Percentiles rank a stretch among this genome's conserved stretches.
phyloP scores from a whole-genome alignment of 345 rosid species.

The Syzygium aqueum region DNA sequence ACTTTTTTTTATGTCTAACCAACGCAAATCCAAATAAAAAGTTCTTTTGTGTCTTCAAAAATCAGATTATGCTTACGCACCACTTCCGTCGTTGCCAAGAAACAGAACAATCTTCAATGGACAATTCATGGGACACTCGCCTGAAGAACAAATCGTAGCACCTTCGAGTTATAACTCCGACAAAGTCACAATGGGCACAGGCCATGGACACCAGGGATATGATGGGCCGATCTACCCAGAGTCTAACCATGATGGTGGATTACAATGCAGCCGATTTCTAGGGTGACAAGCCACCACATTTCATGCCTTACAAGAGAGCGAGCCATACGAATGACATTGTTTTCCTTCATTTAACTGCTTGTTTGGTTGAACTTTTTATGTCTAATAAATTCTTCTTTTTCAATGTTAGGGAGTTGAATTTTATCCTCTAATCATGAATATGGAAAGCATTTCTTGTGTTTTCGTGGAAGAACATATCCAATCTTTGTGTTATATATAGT shows the following conservation, averaged over 20 bases:
- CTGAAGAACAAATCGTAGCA: not conserved
- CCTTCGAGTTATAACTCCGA: not conserved
- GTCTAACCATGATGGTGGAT: not conserved
- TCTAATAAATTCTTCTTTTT: not conserved
- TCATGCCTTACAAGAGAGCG: not conserved
- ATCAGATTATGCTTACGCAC: not conserved
- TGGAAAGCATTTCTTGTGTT: not conserved
- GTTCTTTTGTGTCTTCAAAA: not conserved
- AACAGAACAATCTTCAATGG: not conserved
- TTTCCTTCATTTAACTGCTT: not conserved
- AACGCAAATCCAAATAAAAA: not conserved
- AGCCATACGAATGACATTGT: not conserved
- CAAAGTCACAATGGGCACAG: not conserved
- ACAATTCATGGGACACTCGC: not conserved
- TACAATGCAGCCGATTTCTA: not conserved
- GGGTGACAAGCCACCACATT: not conserved
- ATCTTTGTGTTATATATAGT: not conserved
- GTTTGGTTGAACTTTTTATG: not conserved
- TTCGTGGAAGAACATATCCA: not conserved
- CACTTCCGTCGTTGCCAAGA: not conserved
- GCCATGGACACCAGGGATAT: not conserved
- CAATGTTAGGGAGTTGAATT: not conserved
- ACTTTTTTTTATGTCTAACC: not conserved
- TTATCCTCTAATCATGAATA: not conserved
- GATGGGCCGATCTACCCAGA: not conserved